Evolutionary conservation across 1,284 basidiomycete species (phyloP), one percentile per base, ranked within the genome.

Genomic region (Puccinia coronata): DNA sequence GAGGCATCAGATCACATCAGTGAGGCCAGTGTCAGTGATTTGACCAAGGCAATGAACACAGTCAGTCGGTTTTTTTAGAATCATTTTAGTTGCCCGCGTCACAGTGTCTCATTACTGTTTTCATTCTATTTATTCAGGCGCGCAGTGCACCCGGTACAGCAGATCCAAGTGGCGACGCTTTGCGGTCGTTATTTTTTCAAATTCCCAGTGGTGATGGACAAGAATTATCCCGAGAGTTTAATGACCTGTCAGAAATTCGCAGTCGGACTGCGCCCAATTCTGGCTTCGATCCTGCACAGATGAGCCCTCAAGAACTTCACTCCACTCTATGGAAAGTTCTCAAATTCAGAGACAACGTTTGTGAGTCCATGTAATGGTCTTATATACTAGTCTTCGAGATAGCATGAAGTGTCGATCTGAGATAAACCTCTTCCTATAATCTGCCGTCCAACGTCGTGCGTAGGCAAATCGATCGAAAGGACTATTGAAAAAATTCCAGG

Each of bases 271-370:
- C 74, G 20, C 47, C 70, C 41, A 61, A 55, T 20, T 72, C 84
- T 31, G 73, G 82, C 20, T 73, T 83, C 89, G 14, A 71, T 92
- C 92, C 0, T 90, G 91, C 83, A 16, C 90, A 92, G 55, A 94
- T 97, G 94, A 91, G 88, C 80, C 94, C 95, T 0, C 93, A 96
- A 86, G 94, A 97, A 86, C 85, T 96, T 82, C 92, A 96, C 86
- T 87, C 90, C 1, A 90, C 91, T 2, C 87, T 96, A 20, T 96
- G 94, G 94, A 91, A 93, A 87, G 91, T 97, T 11, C 87, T 97
- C 84, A 91, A 89, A 63, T 96, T 96, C 87, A 89, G 94, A 74
- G 95, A 98, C 87, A 90, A 90, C 51, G 87, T 91, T 69, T 81
- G 80, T 81, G 49, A 75, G 80, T 75, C 2, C 39, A n/a, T 36